phyloP scores from a whole-genome alignment of 1,139 yeast genomes.

The Keqinozyma sinolaborantium region DNA sequence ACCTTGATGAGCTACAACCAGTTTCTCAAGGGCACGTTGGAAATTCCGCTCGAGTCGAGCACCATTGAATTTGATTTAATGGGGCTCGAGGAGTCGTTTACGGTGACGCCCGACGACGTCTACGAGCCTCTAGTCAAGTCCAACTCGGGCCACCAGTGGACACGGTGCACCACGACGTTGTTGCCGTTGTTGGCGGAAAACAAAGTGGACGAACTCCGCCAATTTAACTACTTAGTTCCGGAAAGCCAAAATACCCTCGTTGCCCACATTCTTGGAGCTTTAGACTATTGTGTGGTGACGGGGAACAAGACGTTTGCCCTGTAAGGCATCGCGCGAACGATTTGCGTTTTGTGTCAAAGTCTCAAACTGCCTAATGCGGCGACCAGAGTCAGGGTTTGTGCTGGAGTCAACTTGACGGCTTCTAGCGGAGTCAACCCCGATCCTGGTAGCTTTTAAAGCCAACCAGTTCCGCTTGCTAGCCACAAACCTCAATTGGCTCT shows the following conservation, averaged over 20 bases:
- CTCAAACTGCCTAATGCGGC: neutral
- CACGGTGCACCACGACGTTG: slow-evolving; percentile 32
- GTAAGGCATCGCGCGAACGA: neutral
- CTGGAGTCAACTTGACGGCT: no score
- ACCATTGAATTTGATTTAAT: slow-evolving; percentile 6
- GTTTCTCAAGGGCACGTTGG: slow-evolving; percentile 26
- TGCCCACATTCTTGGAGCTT: slow-evolving; percentile 12
- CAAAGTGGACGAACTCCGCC: slow-evolving; percentile 30
- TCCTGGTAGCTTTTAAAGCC: neutral
- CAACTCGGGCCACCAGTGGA: slow-evolving; percentile 33
- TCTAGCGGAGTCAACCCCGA: neutral
- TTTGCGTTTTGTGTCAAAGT: neutral
- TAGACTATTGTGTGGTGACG: slow-evolving; percentile 29
- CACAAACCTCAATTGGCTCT: no score
- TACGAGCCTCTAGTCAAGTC: slow-evolving; percentile 20
- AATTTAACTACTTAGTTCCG: slow-evolving; percentile 24
- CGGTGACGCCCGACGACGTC: slow-evolving; percentile 10
- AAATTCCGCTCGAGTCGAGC: slow-evolving; percentile 9
- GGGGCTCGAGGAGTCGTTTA: slow-evolving; percentile 10
- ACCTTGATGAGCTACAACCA: slow-evolving; percentile 19
- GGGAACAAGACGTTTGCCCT: slow-evolving; percentile 24
- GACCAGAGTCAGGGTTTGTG: neutral
- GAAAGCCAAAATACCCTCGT: slow-evolving; percentile 13
- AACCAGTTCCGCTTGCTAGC: neutral
- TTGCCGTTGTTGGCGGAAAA: slow-evolving; percentile 35